phyloP scores from a whole-genome alignment of 768 basidiomycete genomes.

The Cystofilobasidium macerans region DNA sequence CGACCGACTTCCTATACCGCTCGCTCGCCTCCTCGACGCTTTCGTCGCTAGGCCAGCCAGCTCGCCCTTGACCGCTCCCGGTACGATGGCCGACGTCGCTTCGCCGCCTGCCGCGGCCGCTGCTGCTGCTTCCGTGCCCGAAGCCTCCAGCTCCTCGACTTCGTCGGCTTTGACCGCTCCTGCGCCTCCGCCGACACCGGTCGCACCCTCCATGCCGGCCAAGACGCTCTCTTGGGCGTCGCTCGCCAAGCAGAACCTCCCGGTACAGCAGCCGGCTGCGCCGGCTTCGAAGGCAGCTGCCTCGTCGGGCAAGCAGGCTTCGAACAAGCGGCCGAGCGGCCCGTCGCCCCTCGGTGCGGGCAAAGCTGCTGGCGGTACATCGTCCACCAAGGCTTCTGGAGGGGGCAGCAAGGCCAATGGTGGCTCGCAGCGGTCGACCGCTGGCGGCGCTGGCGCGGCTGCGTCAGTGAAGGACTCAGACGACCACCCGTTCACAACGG shows the following conservation, averaged over 20 bases:
- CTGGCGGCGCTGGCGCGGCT: not conserved
- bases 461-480: not conserved
- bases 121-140: too few relatives aligned
- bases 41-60: not conserved
- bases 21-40: not conserved
- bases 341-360: not conserved
- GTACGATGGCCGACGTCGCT: not conserved
- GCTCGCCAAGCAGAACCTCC: conserved; percentile 9
- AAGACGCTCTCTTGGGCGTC: conserved; percentile 13
- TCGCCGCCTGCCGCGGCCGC: not conserved
- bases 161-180: not conserved
- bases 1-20: too few relatives aligned
- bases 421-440: not conserved
- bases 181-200: not conserved
- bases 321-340: not conserved
- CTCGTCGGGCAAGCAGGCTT: not conserved
- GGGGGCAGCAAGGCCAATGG: not conserved
- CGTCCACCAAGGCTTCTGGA: not conserved
- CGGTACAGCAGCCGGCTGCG: not conserved
- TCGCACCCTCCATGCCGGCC: not conserved
- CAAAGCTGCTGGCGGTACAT: not conserved
- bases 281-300: not conserved
- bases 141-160: too few relatives aligned
- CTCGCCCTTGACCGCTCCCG: not conserved
- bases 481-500: not conserved